Evolutionary conservation across 768 basidiomycete species (phyloP).

Genomic region (Polyporus arcularius): DNA sequence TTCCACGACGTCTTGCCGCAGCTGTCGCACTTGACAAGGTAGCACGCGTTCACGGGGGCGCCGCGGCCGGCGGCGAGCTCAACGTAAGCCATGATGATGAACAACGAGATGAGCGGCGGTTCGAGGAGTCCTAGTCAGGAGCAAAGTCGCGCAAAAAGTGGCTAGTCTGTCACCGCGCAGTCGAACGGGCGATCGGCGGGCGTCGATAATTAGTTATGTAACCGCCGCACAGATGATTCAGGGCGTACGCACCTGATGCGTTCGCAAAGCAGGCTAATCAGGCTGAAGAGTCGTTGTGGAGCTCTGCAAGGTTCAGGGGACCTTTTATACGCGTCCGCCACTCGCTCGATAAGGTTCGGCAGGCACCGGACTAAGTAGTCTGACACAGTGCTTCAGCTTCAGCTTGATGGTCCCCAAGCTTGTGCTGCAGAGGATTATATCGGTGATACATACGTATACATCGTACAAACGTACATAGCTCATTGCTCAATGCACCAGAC

Average conservation of each 20-base stretch:
- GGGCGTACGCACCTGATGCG: neutral
- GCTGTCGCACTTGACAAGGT: conserved; percentile 53
- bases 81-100: conserved; percentile 11
- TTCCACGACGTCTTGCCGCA: conserved; percentile 75
- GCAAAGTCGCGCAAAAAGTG: neutral
- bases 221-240: neutral
- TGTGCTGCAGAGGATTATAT: too few species aligned
- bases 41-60: conserved; percentile 55
- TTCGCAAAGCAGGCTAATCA: neutral
- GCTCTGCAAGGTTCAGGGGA: too few species aligned
- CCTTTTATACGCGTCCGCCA: too few species aligned
- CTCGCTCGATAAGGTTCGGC: too few species aligned
- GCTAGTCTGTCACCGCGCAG: neutral
- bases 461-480: too few species aligned
- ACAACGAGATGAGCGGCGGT: too few species aligned
- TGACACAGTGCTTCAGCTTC: too few species aligned
- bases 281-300: too few species aligned
- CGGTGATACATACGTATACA: too few species aligned
- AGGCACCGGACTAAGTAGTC: too few species aligned
- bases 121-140: neutral
- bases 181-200: neutral
- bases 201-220: neutral
- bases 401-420: too few species aligned
- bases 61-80: conserved; percentile 31
- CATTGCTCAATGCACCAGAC: too few species aligned